Conservation (phyloP, 2,329 filamentous ascomycete genomes). For the Stachybotrys chartarum region DNA sequence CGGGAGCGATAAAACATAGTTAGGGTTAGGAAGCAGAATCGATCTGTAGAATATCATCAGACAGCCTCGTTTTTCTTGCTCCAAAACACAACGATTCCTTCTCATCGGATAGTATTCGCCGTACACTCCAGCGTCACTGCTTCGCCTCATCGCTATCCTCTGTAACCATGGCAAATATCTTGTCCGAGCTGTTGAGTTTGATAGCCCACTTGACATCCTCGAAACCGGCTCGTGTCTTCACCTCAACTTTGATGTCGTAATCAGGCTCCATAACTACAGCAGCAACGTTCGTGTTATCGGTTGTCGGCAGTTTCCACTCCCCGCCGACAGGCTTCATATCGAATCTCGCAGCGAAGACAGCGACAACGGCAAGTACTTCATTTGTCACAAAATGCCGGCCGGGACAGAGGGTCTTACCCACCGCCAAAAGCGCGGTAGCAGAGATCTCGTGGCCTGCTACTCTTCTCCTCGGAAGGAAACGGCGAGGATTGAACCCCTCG, state of each 20-base stretch:
- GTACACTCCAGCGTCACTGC: too few relatives aligned
- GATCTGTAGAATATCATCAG: too few relatives aligned
- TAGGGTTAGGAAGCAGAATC: too few relatives aligned
- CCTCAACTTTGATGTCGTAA: background rate
- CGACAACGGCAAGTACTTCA: conserved; percentile 25
- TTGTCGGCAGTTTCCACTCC: conserved; percentile 2
- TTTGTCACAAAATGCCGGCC: conserved; percentile 36
- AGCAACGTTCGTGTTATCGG: background rate
- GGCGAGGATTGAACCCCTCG: background rate
- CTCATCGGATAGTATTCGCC: too few relatives aligned
- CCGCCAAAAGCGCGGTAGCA: conserved; percentile 38
- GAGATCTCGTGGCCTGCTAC: conserved; percentile 1
- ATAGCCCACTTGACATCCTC: conserved; percentile 2
- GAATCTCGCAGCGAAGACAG: conserved; percentile 6
- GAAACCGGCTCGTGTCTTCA: conserved; percentile 1
- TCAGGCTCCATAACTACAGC: conserved; percentile 3
- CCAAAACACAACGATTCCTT: too few relatives aligned
- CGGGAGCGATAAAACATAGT: too few relatives aligned
- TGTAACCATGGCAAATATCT: conserved; percentile 2
- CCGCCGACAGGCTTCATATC: conserved; percentile 4
- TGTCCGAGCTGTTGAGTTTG: conserved; percentile 1
- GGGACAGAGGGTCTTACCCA: conserved; percentile 36
- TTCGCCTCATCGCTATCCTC: too few relatives aligned
- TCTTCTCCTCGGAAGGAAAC: conserved; percentile 2
- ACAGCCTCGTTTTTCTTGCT: too few relatives aligned